Base-by-base conservation (phyloP, 2,329 filamentous ascomycete species). In the Aspergillus flavus region DNA sequence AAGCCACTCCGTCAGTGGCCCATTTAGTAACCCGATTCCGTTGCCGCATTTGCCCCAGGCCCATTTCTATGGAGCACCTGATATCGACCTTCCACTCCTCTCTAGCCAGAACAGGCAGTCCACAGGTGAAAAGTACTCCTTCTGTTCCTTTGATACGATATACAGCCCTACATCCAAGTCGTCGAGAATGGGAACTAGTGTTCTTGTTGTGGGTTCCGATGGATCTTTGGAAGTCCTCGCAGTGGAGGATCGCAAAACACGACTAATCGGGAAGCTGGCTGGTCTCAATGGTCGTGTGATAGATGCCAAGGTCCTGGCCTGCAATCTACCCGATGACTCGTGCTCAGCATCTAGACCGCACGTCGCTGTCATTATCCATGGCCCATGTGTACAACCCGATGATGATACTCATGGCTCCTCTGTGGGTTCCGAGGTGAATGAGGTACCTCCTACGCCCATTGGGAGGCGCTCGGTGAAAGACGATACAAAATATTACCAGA, bases 271-370 rank as follows among this genome's bases (percentile, higher is more conserved):
- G 23, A 87, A 87, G 61, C 80, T 97, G 55, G 89, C 90, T 72
- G 92, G 92, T 5, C 82, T 97, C 32, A 87, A 89, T 70, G 94
- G 94, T 46, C 89, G 89, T 26, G 91, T 97, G 1, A 83, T 93
- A 66, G 86, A 91, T 67, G 94, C 94, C 60, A 96, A 94, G 77
- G 87, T 97, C 28, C 78, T 97, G 56, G 89, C 91, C 1, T 92
- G 90, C 85, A 86, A 83, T 21, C 78, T 84, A 30, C 76, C 81
- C 9, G 80, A 81, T 57, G 86, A 89, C 59, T 81, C 81, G 0
- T 74, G 84, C 39, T 79, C 83, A 10, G 80, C 83, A 16, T 78
- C 86, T 21, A 88, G 89, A 64, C 93, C 94, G 7, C 82, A 97
- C 56, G 85, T 97, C 56, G 93, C 89, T 52, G 84, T 96, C 21